phyloP scores from a whole-genome alignment of 352 stramenopile genomes.

The Blastocystis sp. region DNA sequence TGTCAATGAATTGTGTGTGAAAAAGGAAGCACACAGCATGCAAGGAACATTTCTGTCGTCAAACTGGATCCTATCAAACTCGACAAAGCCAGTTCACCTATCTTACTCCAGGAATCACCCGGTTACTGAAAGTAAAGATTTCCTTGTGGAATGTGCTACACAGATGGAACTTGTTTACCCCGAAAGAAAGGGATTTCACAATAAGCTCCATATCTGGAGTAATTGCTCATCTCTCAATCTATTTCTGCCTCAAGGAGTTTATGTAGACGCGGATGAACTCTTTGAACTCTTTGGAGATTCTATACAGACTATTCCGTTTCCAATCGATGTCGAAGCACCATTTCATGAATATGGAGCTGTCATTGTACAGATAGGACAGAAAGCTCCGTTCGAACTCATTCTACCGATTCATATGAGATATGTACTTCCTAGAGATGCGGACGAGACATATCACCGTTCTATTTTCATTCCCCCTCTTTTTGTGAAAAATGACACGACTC shows the following conservation, averaged over 20 bases:
- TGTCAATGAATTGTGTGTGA: neutral
- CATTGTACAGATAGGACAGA: neutral
- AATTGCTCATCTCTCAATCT: neutral
- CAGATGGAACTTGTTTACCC: neutral
- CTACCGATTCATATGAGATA: slow-evolving; percentile 20
- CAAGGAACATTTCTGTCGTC: neutral
- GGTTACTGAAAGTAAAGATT: neutral
- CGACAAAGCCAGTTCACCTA: neutral
- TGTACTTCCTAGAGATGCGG: neutral
- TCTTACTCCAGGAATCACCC: neutral
- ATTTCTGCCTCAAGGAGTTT: neutral
- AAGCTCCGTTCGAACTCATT: neutral
- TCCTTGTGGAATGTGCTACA: neutral
- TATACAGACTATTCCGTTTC: neutral
- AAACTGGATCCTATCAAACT: neutral
- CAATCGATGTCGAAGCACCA: neutral
- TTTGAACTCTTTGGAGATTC: neutral
- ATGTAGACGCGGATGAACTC: neutral
- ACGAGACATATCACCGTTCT: neutral
- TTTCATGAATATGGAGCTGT: neutral
- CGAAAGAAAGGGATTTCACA: neutral
- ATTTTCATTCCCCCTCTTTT: neutral
- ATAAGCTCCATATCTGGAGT: neutral
- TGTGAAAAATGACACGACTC: neutral
- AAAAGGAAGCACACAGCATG: neutral